Conservation (phyloP, 257 asterid species). For the Dorcoceras hygrometricum region DNA sequence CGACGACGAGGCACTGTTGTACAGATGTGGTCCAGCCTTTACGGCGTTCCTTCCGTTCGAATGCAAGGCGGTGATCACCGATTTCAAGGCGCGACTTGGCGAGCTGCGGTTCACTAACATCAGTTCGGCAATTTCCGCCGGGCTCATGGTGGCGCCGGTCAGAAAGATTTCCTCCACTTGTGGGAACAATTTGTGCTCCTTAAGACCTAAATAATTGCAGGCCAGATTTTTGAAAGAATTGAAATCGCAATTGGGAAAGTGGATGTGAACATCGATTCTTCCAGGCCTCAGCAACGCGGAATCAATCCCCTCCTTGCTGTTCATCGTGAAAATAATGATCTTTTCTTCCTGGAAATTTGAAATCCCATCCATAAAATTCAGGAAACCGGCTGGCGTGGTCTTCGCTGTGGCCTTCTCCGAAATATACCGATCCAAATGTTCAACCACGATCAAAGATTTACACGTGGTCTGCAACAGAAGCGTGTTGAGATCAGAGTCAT, state of each 20-base stretch:
- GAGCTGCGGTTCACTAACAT: conserved; percentile 58
- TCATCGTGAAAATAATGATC: conserved; percentile 63
- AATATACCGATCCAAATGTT: conserved; percentile 51
- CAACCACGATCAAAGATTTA: conserved; percentile 55
- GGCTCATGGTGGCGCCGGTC: conserved; percentile 58
- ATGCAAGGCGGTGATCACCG: conserved; percentile 58
- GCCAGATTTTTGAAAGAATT: conserved; percentile 51
- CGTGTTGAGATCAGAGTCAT: conserved; percentile 50
- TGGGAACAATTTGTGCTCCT: conserved; percentile 57
- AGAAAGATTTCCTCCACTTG: conserved; percentile 59
- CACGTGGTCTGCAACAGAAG: conserved; percentile 44
- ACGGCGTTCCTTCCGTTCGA: conserved; percentile 28
- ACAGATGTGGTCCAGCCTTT: conserved; percentile 25
- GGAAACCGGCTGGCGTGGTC: conserved; percentile 44
- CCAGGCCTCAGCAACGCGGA: conserved; percentile 54
- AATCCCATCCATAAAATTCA: conserved; percentile 69
- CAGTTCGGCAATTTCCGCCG: conserved; percentile 63
- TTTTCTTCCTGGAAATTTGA: conserved; percentile 46
- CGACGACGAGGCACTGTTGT: conserved; percentile 37
- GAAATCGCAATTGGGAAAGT: conserved; percentile 58
- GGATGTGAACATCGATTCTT: conserved; percentile 54
- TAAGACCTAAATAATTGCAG: conserved; percentile 45
- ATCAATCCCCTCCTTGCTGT: conserved; percentile 48
- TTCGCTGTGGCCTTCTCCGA: conserved; percentile 31
- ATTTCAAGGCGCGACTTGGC: conserved; percentile 60